Percentiles rank a stretch among this genome's conserved stretches.
Conservation (phyloP, 345 rosid genomes). For the Eucalyptus sideroxylon region DNA sequence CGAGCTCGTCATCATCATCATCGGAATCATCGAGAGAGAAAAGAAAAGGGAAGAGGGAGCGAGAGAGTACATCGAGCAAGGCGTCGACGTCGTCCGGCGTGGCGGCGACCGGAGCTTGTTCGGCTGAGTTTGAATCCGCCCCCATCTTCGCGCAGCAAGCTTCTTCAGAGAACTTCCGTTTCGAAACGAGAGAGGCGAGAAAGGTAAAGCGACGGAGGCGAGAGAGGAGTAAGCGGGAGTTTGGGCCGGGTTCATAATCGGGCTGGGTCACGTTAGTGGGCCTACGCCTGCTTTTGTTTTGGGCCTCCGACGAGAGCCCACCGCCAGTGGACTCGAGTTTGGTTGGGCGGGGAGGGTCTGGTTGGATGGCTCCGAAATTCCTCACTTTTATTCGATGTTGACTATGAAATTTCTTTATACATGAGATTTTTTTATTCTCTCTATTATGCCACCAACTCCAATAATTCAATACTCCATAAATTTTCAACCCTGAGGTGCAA, state of each 20-base stretch:
- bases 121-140: conserved; percentile 9
- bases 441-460: neutral
- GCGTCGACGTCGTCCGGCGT: conserved; percentile 36
- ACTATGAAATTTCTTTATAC: neutral
- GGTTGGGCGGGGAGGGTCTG: neutral
- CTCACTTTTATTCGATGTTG: neutral
- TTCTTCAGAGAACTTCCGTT: neutral
- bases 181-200: neutral
- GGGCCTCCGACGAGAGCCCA: neutral
- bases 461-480: neutral
- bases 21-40: neutral
- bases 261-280: neutral
- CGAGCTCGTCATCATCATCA: neutral
- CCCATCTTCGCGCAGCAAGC: conserved; percentile 13
- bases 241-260: neutral
- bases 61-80: conserved; percentile 43
- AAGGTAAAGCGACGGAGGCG: neutral
- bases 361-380: neutral
- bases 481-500: neutral
- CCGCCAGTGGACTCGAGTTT: neutral
- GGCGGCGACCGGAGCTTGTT: neutral
- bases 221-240: neutral
- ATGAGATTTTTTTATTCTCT: neutral
- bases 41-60: neutral
- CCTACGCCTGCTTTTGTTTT: neutral